Evolutionary conservation across 768 basidiomycete genomes (phyloP), one percentile per base, ranked within the genome.

Genomic region (Kwoniella bestiolae): DNA sequence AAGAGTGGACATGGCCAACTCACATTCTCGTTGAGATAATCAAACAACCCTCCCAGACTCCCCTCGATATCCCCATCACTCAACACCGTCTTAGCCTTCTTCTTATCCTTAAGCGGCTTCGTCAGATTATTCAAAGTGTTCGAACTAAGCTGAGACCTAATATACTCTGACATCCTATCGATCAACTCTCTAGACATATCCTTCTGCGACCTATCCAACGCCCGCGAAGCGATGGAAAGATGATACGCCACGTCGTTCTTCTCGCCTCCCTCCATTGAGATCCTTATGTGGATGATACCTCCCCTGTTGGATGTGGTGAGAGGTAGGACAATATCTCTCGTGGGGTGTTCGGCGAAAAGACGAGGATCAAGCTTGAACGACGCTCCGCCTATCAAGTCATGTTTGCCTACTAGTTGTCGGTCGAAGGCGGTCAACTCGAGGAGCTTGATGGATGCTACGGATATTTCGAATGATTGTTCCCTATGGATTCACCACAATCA

Each of bases 331-430:
- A 81, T 51, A 29, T 81, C 79, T 14, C 73, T 66, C 1, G 63
- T 67, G 12, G 68, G 56, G 16, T 25, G 34, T 12, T 68, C 70
- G 5, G 60, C 60, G 60, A 76, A 79, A 2, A 57, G 31, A 23
- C 69, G 49, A 1, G 77, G 73, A 47, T 81, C 75, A 25, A 81
- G 72, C 58, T 76, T 79, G 74, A 81, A 70, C 23, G 69, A 65
- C 1, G 66, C 46, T 0, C 67, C 41, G 5, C 80, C 80, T 52
- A 81, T 78, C 21, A 70, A 52, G 46, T 81, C 80, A 52, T 81
- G 79, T 55, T 81, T 79, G 47, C 80, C 80, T 14, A 81, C 80
- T 8, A 81, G 77, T n/a, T 70, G 65, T 25, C 80, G 74, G 61
- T 81, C 76, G 50, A 65, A 80, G 9, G 68, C 67, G 2, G 65